Evolutionary conservation across 2,329 filamentous ascomycete species (phyloP).

Genomic region (Pseudogymnoascus sp.): DNA sequence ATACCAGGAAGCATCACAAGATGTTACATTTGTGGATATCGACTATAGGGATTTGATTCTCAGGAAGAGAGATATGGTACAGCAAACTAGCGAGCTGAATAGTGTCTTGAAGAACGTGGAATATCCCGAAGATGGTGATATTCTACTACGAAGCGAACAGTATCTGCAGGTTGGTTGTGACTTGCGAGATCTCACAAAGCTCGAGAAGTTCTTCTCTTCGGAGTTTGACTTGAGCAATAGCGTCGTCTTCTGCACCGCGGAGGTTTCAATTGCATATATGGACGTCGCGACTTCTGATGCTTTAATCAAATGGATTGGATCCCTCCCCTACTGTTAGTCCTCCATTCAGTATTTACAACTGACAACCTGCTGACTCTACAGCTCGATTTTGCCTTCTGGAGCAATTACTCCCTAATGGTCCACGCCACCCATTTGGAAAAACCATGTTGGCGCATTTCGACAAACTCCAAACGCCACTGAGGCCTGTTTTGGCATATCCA

Average conservation of each 20-base stretch:
- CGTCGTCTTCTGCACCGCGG: conserved; percentile 70
- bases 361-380: conserved; percentile 28
- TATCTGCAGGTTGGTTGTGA: conserved; percentile 81
- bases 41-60: conserved; percentile 75
- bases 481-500: conserved; percentile 63
- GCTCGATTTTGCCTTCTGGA: conserved; percentile 81
- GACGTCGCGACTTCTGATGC: conserved; percentile 61
- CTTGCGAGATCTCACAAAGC: conserved; percentile 53
- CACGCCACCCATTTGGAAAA: conserved; percentile 70
- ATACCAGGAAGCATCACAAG: conserved; percentile 48
- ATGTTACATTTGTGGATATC: conserved; percentile 68
- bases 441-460: conserved; percentile 81
- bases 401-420: conserved; percentile 72
- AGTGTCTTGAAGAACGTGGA: conserved; percentile 40
- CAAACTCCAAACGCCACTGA: conserved; percentile 70
- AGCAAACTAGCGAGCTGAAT: conserved; percentile 51
- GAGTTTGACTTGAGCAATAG: conserved; percentile 50
- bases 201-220: conserved; percentile 50
- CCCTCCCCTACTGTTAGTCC: conserved; percentile 36
- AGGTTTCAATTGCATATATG: conserved; percentile 91
- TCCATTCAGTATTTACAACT: conserved; percentile 10
- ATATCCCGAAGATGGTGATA: conserved; percentile 32
- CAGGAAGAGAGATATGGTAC: conserved; percentile 62
- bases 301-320: conserved; percentile 70
- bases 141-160: conserved; percentile 56